These are phyloP conservation scores for Oryza punctata DNA, from an alignment of 176 grass and related monocot genomes.

Conservation along the genomic window DNA sequence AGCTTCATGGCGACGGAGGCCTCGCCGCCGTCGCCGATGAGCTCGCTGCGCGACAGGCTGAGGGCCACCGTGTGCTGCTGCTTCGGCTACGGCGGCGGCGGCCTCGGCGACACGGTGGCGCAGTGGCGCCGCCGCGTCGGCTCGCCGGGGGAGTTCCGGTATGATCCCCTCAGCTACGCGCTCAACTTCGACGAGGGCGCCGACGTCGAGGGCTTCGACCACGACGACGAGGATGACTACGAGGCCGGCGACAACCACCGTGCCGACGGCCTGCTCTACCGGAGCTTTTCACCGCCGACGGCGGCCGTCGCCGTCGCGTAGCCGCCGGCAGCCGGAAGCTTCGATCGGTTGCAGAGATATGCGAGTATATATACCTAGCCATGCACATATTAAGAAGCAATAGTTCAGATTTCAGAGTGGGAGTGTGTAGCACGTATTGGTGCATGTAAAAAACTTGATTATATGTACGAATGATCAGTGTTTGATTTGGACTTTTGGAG, in stretches of 20 bases:
- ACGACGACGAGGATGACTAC: neutral
- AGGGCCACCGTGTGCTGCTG: slow-evolving; percentile 51
- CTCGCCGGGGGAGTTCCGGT: slow-evolving; percentile 53
- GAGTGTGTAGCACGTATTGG: neutral
- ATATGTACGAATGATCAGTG: neutral
- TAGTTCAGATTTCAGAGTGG: too few relatives aligned
- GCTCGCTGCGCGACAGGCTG: slow-evolving; percentile 43
- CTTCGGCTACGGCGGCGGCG: slow-evolving; percentile 35
- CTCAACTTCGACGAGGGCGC: slow-evolving; percentile 79
- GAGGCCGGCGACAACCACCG: neutral
- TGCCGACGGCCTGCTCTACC: slow-evolving; percentile 31
- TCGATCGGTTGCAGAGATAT: neutral
- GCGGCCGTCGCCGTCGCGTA: slow-evolving; percentile 15
- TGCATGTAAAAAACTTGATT: neutral
- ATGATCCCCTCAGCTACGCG: slow-evolving; percentile 91
- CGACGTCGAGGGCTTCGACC: slow-evolving; percentile 41
- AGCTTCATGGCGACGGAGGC: slow-evolving; percentile 24
- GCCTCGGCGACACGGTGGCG: slow-evolving; percentile 4
- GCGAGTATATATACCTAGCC: neutral
- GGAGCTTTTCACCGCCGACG: slow-evolving; percentile 33
- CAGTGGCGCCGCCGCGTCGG: slow-evolving; percentile 15
- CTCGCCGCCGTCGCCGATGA: slow-evolving; percentile 6
- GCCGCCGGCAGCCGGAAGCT: neutral
- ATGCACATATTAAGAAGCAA: neutral
- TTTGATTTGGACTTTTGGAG: neutral